These are phyloP conservation scores for Monilinia fructicola DNA, from an alignment of 2,329 filamentous ascomycete genomes.

Conservation along the genomic window DNA sequence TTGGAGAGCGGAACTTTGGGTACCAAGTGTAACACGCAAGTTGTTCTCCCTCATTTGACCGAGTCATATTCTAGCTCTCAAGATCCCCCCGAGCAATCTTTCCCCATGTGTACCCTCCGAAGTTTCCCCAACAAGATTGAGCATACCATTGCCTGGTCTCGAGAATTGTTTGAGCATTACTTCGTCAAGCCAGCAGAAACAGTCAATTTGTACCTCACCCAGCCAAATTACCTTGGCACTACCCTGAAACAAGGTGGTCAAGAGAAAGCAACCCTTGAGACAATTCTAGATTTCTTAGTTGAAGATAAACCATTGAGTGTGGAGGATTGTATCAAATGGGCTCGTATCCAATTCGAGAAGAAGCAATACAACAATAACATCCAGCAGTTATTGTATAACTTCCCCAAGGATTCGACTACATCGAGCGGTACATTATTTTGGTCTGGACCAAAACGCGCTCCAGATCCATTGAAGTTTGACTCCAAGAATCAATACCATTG, in stretches of 20 bases:
- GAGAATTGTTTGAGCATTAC: constrained; percentile 90
- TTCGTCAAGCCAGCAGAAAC: constrained; percentile 94
- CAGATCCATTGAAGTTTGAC: constrained; percentile 88
- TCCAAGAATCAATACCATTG: constrained; percentile 81
- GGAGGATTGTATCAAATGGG: constrained; percentile 97
- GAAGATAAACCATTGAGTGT: constrained; percentile 89
- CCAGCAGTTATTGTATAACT: constrained; percentile 92
- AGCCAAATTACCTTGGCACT: constrained; percentile 84
- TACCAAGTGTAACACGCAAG: constrained; percentile 97
- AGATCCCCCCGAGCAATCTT: constrained; percentile 96
- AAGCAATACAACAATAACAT: constrained; percentile 97
- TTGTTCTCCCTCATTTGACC: constrained; percentile 84
- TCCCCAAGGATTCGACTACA: constrained; percentile 89
- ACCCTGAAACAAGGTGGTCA: constrained; percentile 91
- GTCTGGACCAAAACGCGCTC: constrained; percentile 97
- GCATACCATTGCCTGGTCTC: constrained; percentile 97
- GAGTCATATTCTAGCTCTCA: constrained; percentile 98
- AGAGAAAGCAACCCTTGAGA: constrained; percentile 91
- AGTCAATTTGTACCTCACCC: constrained; percentile 88
- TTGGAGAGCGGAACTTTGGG: constrained; percentile 97
- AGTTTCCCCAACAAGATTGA: constrained; percentile 99
- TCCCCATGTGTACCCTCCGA: constrained; percentile 96
- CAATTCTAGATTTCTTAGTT: constrained; percentile 83
- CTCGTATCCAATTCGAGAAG: constrained; percentile 87
- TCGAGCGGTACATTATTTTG: constrained; percentile 91